Percentiles rank a stretch among this genome's conserved stretches.
phyloP scores from a whole-genome alignment of 352 stramenopile species.

The Pythium periplocum region DNA sequence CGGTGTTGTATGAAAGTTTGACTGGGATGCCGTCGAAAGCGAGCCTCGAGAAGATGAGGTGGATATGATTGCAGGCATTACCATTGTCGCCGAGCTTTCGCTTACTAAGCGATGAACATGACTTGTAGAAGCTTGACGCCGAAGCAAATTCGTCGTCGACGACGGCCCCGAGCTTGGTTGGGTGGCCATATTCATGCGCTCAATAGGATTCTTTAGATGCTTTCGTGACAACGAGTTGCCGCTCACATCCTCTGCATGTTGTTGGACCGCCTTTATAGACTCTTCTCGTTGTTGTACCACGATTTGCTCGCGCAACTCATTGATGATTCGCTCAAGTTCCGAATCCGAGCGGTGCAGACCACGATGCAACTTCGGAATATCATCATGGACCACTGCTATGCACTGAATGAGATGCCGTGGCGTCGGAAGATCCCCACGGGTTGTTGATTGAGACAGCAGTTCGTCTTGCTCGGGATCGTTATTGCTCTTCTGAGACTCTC shows the following conservation, averaged over 20 bases:
- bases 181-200: slow-evolving; percentile 30
- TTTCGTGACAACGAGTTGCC: slow-evolving; percentile 22
- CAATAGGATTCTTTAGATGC: slow-evolving; percentile 61
- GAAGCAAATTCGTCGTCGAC: slow-evolving; percentile 4
- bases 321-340: slow-evolving; percentile 65
- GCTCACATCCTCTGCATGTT: neutral
- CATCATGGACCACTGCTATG: too few species aligned
- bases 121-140: slow-evolving; percentile 15
- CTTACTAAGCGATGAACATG: slow-evolving; percentile 11
- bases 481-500: too few species aligned
- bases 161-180: slow-evolving; percentile 1
- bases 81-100: slow-evolving; percentile 15
- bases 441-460: too few species aligned
- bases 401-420: too few species aligned
- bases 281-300: slow-evolving; percentile 27
- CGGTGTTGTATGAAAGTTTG: neutral
- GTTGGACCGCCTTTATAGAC: neutral
- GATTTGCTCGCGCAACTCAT: slow-evolving; percentile 50
- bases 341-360: slow-evolving; percentile 38
- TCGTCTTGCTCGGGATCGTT: too few species aligned
- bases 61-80: slow-evolving; percentile 7
- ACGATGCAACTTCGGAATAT: neutral
- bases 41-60: slow-evolving; percentile 7
- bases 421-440: too few species aligned
- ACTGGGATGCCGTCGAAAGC: neutral